Evolutionary conservation across 768 basidiomycete species (phyloP).

Genomic region (Pleurotus ostreatus): DNA sequence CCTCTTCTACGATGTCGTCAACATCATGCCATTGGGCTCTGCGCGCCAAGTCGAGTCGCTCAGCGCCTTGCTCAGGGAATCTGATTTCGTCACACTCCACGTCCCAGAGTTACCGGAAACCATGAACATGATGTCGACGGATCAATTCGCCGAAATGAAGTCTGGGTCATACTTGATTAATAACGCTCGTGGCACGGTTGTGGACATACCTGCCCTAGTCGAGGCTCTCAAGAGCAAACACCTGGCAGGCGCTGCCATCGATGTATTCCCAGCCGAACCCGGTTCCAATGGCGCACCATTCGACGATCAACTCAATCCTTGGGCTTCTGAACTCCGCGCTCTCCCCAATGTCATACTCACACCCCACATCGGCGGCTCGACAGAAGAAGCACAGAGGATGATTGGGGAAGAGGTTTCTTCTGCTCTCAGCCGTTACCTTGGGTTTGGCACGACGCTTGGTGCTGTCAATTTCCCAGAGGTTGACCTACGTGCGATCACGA

Average conservation of each 20-base stretch:
- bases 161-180: slow-evolving; percentile 94
- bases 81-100: slow-evolving; percentile 95
- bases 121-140: slow-evolving; percentile 81
- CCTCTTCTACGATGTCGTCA: slow-evolving; percentile 91
- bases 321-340: slow-evolving; percentile 70
- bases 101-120: slow-evolving; percentile 97
- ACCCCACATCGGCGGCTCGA: slow-evolving; percentile 98
- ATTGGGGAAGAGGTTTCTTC: slow-evolving; percentile 94
- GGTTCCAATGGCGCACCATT: slow-evolving; percentile 88
- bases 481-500: slow-evolving; percentile 87
- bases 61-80: slow-evolving; percentile 61
- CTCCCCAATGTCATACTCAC: slow-evolving; percentile 94
- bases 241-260: slow-evolving; percentile 84
- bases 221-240: slow-evolving; percentile 79
- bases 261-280: slow-evolving; percentile 94
- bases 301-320: slow-evolving; percentile 83
- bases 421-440: slow-evolving; percentile 84
- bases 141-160: slow-evolving; percentile 88
- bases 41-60: slow-evolving; percentile 88
- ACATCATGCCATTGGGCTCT: slow-evolving; percentile 95
- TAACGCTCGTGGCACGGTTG: slow-evolving; percentile 93
- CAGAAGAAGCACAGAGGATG: slow-evolving; percentile 96
- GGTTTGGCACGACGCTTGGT: slow-evolving; percentile 85
- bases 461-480: slow-evolving; percentile 99
- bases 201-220: slow-evolving; percentile 91